Evolutionary conservation across 2,329 filamentous ascomycete genomes (phyloP), one percentile per base, ranked within the genome.

Genomic region (Rhinocladiella similis): DNA sequence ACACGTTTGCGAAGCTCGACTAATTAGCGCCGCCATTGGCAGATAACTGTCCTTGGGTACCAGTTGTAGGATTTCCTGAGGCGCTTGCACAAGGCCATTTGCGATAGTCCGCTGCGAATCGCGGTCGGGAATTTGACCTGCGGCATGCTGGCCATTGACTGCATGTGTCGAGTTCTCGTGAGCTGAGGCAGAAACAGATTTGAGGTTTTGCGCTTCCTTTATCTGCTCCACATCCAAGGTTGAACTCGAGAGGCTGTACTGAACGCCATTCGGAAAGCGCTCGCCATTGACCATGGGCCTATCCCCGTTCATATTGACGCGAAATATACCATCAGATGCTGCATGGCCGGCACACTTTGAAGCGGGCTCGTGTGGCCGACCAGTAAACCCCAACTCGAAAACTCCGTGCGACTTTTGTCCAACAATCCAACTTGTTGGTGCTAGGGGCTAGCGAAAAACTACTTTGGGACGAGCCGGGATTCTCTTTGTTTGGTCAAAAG

Each of bases 1-100:
- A 47, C 89, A 91, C 67, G 87, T 85, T 72, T 97, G 91, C 33
- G 90, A 87, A 36, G 94, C 82, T 64, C 94, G 86, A 62, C 85
- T 83, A 50, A 97, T 80, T 45, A 99, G 76, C 13, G 82, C 82
- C 3, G 86, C 85, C 18, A 97, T 80, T 3, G 90, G 86, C 54
- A 93, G 81, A 70, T 66, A 66, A 36, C 53, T 59, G 27, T 64
- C 63, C 41, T 60, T 58, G n/a, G 60, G 54, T 25, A 66, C 57
- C 13, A 61, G 45, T 13, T 57, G 48, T 16, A 63, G 42, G 35
- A 62, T 60, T 18, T 65, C 61, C 19, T 41, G 25, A 12, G 61
- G 58, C 29, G 61, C 55, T 18, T 53, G 22, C 35, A 50, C 38
- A n/a, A 33, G 22, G 13, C 25, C 43, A 27, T 45, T 54, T 18